These are phyloP conservation scores for Metarhizium humberi DNA, from an alignment of 2,329 filamentous ascomycete genomes.

Conservation along the genomic window DNA sequence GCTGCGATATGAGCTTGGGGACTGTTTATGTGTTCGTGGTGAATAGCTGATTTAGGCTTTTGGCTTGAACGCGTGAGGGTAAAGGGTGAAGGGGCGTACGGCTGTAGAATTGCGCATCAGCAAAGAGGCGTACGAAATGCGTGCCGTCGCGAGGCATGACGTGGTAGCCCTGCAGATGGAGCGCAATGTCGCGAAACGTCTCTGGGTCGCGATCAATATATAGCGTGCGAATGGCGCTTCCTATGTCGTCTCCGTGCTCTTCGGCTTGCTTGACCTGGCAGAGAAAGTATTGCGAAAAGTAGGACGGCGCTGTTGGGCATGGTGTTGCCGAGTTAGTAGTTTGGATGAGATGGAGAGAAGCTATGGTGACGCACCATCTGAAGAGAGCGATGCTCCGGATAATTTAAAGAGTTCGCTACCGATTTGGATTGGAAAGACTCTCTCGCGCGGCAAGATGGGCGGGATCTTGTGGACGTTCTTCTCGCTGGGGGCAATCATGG, in stretches of 20 bases:
- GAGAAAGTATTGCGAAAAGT: constrained; percentile 90
- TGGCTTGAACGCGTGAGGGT: not conserved
- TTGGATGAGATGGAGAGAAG: not conserved
- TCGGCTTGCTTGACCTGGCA: constrained; percentile 64
- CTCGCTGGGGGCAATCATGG: constrained; percentile 15
- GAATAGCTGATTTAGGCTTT: too few species aligned
- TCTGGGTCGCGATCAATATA: constrained; percentile 91
- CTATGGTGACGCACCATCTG: constrained; percentile 44
- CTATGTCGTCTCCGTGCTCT: constrained; percentile 44
- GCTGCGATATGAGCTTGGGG: constrained; percentile 78
- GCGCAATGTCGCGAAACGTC: constrained; percentile 81
- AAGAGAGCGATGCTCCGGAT: constrained; percentile 64
- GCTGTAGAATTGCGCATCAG: constrained; percentile 91
- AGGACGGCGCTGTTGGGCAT: constrained; percentile 66
- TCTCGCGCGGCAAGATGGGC: constrained; percentile 55
- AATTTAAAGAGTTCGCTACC: constrained; percentile 63
- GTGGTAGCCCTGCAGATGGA: constrained; percentile 89
- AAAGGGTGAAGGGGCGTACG: constrained; percentile 37
- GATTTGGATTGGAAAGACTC: constrained; percentile 68
- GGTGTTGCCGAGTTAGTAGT: constrained; percentile 1
- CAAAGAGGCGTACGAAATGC: constrained; percentile 87
- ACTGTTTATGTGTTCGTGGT: constrained; percentile 39
- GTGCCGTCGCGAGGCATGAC: constrained; percentile 70
- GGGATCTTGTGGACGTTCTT: constrained; percentile 39
- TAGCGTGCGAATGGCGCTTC: constrained; percentile 57